Base-by-base conservation (phyloP, 2,329 filamentous ascomycete genomes). In the Fusarium sp. region DNA sequence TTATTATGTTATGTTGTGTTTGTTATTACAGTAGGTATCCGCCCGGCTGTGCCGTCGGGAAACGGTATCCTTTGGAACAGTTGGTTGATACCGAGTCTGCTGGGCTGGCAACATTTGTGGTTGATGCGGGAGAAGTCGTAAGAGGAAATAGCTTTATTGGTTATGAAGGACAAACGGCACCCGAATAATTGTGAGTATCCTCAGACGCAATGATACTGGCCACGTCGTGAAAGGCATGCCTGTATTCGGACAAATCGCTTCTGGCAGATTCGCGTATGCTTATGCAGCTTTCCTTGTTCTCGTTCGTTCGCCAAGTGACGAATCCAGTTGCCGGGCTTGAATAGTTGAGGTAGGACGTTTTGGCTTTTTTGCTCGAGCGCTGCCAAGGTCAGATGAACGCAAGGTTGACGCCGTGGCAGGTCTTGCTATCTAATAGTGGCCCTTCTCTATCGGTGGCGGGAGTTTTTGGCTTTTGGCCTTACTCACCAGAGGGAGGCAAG, bases 371-470 rank as follows among this genome's bases (percentile, higher is more conserved):
- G 17, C 55, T 63, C 35, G 32, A 44, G 47, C 45, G 54, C 41
- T 48, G 48, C 28, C 38, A 58, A 68, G 67, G 71, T 74, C 71
- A 74, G 71, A 74, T 51, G 45, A 59, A 74, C 71, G 58, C 67
- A 68, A 74, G 47, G 56, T 74, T 74, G 71, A 69, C 72, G 47
- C 59, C 48, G 47, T 42, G 24, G 30, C 39, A 58, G 48, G 60
- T 41, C 64, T 47, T 39, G 48, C 64, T 56, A 35, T 14, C 32
- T 35, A 44, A 38, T 38, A 26, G 30, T 55, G 32, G 53, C n/a
- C n/a, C 39, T 20, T n/a, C 20, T 44, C 48, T 64, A 54, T 45
- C 41, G 50, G 41, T 54, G 18, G 38, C 45, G 42, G 48, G 28
- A 36, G 32, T 60, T 60, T 59, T 30, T 24, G 24, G 35, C 44